Conservation (phyloP, 768 basidiomycete genomes). For the Myochromella boudieri region DNA sequence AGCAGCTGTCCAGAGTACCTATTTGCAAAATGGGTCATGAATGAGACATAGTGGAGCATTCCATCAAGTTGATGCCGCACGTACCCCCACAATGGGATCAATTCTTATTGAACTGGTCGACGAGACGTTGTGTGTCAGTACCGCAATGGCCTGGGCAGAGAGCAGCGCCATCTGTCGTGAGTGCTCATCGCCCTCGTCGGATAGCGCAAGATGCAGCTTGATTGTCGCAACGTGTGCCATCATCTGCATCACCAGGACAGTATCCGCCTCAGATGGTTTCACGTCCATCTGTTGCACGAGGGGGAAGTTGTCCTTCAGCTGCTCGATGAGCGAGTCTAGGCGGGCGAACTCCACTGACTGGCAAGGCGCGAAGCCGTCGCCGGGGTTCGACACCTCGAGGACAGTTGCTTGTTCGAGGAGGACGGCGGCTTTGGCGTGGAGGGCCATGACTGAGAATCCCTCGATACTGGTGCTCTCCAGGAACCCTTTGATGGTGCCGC, state of each 20-base stretch:
- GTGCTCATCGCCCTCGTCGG: constrained; percentile 12
- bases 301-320: constrained; percentile 22
- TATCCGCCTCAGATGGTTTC: constrained; percentile 16
- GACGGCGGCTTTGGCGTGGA: constrained; percentile 30
- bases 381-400: constrained; percentile 5
- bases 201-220: constrained; percentile 17
- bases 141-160: constrained; percentile 16
- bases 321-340: constrained; percentile 19
- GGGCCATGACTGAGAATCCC: constrained; percentile 23
- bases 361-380: too few relatives aligned
- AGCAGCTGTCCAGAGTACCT: constrained; percentile 20
- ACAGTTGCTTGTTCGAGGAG: constrained; percentile 32
- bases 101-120: constrained; percentile 12
- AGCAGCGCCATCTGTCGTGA: constrained; percentile 16
- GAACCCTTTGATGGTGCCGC: constrained; percentile 27
- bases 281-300: constrained; percentile 19
- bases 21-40: not conserved
- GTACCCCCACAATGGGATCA: constrained; percentile 18
- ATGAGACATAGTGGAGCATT: not conserved
- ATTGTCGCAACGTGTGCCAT: constrained; percentile 34
- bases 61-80: not conserved
- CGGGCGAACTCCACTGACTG: constrained; percentile 8
- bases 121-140: constrained; percentile 13
- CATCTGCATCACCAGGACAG: constrained; percentile 30
- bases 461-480: constrained; percentile 23